Conservation (phyloP, 768 basidiomycete species). For the Hirschioporus abietinus region DNA sequence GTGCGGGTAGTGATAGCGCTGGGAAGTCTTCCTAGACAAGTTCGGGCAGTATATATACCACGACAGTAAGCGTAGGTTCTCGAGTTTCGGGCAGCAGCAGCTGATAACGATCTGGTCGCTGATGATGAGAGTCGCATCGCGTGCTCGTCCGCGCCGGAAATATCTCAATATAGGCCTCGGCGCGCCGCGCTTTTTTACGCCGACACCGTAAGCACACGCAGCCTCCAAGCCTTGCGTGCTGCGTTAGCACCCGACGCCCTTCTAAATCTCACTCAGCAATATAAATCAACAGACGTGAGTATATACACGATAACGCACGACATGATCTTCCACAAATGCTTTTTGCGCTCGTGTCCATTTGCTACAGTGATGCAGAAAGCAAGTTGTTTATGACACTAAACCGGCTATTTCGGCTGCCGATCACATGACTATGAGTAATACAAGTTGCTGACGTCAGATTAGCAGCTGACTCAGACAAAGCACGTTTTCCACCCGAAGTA, state of each 20-base stretch:
- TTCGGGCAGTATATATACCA: slow-evolving; percentile 1
- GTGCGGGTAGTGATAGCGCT: background rate
- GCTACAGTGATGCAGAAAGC: no score
- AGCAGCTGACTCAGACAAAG: background rate
- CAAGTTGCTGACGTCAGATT: background rate
- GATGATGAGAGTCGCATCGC: background rate
- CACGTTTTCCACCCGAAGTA: no score
- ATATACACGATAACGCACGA: background rate
- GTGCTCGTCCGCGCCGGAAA: background rate
- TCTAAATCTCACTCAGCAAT: background rate
- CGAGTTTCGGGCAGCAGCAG: background rate
- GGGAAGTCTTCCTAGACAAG: background rate
- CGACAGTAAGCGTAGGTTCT: background rate
- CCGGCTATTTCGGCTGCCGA: background rate
- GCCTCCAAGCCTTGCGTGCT: background rate
- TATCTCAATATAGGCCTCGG: background rate
- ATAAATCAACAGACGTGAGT: background rate
- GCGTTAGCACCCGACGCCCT: background rate
- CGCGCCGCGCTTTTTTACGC: background rate
- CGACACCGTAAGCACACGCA: background rate
- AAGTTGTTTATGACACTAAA: background rate
- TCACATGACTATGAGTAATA: background rate
- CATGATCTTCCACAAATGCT: background rate
- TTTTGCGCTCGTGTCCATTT: no score
- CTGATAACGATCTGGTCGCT: background rate